A percentile compares a stretch with the other conserved stretches of the same genome.
Evolutionary conservation across 2,329 filamentous ascomycete species (phyloP).

Genomic region (Penicillium capsulatum): DNA sequence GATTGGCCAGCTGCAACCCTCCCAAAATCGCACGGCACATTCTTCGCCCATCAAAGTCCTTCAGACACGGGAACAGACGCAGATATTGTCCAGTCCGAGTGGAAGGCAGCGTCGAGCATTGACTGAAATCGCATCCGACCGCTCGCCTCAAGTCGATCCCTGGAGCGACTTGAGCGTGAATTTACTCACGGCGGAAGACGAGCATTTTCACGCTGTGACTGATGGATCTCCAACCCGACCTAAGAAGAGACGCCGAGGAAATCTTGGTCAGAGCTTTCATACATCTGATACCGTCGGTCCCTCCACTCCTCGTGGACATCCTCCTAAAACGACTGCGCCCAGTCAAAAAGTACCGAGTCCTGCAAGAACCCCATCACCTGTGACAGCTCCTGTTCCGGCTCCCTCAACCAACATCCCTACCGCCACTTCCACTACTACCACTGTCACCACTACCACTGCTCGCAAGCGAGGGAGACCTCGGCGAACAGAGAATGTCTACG

Average conservation of each 20-base stretch:
- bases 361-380: conserved; percentile 13
- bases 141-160: conserved; percentile 36
- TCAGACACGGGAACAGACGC: conserved; percentile 18
- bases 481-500: conserved; percentile 33
- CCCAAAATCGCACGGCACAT: conserved; percentile 17
- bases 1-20: conserved; percentile 18
- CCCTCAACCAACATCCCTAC: too few relatives aligned
- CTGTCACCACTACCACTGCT: conserved; percentile 14
- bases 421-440: conserved; percentile 11
- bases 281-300: conserved; percentile 30
- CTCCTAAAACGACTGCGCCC: conserved; percentile 16
- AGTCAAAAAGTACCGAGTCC: conserved; percentile 12
- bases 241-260: conserved; percentile 37
- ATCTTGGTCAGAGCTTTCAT: conserved; percentile 29
- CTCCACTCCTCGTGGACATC: conserved; percentile 23
- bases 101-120: conserved; percentile 36
- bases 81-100: conserved; percentile 39
- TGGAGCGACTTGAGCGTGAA: conserved; percentile 34
- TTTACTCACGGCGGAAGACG: conserved; percentile 40
- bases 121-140: conserved; percentile 42
- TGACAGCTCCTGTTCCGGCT: conserved; percentile 7
- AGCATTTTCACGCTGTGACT: conserved; percentile 34
- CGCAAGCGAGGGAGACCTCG: conserved; percentile 23
- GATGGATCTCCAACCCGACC: conserved; percentile 32
- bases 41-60: conserved; percentile 27